Evolutionary conservation across 164 flowering plant species (phyloP).

Genomic region (Stephania japonica): DNA sequence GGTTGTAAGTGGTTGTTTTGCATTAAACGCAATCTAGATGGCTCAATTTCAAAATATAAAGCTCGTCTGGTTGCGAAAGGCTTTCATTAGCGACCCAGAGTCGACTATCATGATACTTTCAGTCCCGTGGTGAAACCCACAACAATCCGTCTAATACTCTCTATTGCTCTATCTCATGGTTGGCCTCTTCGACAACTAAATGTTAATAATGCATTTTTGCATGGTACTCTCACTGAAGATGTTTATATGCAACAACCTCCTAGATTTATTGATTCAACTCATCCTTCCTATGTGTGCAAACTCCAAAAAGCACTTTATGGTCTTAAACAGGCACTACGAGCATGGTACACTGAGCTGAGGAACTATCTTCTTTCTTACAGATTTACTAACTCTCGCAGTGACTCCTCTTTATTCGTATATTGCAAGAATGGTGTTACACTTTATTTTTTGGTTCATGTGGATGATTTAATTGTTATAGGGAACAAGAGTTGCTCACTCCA

Average conservation of each 20-base stretch:
- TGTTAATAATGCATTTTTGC: constrained; percentile 1
- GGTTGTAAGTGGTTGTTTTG: too few relatives aligned
- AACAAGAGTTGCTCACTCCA: not conserved
- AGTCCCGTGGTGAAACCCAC: constrained; percentile 14
- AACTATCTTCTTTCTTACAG: not conserved
- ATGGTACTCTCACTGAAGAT: not conserved
- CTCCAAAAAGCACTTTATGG: constrained; percentile 1
- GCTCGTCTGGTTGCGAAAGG: too few relatives aligned
- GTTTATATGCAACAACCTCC: constrained; percentile 3
- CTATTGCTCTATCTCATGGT: not conserved
- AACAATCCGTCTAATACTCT: not conserved
- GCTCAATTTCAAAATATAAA: too few relatives aligned
- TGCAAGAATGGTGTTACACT: too few relatives aligned
- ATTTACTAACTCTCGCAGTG: not conserved
- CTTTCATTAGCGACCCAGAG: too few relatives aligned
- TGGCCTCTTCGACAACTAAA: constrained; percentile 5
- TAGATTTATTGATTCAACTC: constrained; percentile 1
- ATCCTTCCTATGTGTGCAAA: not conserved
- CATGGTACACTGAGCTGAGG: not conserved
- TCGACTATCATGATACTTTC: constrained; percentile 8
- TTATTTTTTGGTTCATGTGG: not conserved
- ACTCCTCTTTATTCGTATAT: not conserved
- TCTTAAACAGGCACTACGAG: not conserved
- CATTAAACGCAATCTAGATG: too few relatives aligned
- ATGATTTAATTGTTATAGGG: not conserved